Evolutionary conservation across 768 basidiomycete genomes (phyloP).

Genomic region (Tylopilus balloui): DNA sequence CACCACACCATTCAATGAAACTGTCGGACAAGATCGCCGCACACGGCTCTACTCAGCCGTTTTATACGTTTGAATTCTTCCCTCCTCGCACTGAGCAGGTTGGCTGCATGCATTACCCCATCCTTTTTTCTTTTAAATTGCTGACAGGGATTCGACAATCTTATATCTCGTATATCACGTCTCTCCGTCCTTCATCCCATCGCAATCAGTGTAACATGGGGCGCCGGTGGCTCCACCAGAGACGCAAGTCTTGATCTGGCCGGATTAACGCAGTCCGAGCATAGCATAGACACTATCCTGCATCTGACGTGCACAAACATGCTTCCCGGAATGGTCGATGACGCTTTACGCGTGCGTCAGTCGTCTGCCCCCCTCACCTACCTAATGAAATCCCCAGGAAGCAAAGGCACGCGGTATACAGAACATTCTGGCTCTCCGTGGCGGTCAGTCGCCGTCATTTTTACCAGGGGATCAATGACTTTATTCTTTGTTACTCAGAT

Average conservation of each 20-base stretch:
- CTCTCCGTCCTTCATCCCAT: constrained; percentile 73
- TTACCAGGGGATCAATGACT: not conserved
- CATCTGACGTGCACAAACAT: constrained; percentile 98
- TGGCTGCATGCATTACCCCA: not conserved
- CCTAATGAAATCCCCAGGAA: constrained; percentile 40
- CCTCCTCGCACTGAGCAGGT: constrained; percentile 93
- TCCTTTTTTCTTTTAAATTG: not conserved
- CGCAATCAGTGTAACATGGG: constrained; percentile 94
- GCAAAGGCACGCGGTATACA: constrained; percentile 80
- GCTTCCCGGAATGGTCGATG: constrained; percentile 82
- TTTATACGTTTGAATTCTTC: constrained; percentile 96
- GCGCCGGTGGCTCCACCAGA: constrained; percentile 90
- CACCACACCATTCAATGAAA: constrained; percentile 49
- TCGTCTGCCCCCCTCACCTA: not conserved
- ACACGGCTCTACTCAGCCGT: constrained; percentile 49
- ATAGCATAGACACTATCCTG: constrained; percentile 81
- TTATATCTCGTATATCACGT: constrained; percentile 81
- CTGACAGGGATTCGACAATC: constrained; percentile 81
- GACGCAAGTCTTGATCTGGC: constrained; percentile 87
- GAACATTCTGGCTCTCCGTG: constrained; percentile 88
- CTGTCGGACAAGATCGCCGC: constrained; percentile 61
- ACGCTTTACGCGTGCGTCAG: constrained; percentile 67
- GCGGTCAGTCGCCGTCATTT: constrained; percentile 49
- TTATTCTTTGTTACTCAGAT: constrained; percentile 44
- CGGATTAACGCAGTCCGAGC: constrained; percentile 62